phyloP scores from a whole-genome alignment of 768 basidiomycete genomes.

The Hygrophoropsis aurantiaca region DNA sequence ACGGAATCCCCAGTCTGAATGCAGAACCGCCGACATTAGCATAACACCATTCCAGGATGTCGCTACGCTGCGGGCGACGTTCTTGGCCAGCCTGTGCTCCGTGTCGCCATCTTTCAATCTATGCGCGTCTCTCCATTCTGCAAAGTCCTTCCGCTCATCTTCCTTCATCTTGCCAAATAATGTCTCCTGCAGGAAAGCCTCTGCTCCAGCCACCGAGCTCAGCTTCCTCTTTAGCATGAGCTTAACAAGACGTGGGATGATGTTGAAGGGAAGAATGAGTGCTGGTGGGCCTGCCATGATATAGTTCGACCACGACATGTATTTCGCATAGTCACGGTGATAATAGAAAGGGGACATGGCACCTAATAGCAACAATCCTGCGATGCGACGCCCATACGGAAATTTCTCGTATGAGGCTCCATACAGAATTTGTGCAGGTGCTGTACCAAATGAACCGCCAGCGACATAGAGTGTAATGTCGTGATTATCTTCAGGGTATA shows the following conservation, averaged over 20 bases:
- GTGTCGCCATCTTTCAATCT: conserved; percentile 44
- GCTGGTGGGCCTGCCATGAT: conserved; percentile 45
- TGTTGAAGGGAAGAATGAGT: conserved; percentile 40
- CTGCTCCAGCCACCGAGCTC: conserved; percentile 38
- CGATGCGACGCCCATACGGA: conserved; percentile 46
- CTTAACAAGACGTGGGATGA: conserved; percentile 33
- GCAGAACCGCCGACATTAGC: conserved; percentile 39
- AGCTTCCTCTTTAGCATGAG: conserved; percentile 34
- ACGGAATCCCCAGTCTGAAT: conserved; percentile 52
- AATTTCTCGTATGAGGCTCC: conserved; percentile 51
- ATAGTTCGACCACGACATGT: conserved; percentile 48
- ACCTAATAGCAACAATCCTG: conserved; percentile 46
- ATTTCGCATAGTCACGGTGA: conserved; percentile 44
- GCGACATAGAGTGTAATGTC: conserved; percentile 48
- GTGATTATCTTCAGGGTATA: conserved; percentile 39
- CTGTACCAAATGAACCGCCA: conserved; percentile 56
- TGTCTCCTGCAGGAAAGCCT: conserved; percentile 36
- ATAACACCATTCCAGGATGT: conserved; percentile 54
- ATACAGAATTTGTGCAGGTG: conserved; percentile 56
- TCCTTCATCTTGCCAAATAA: conserved; percentile 43
- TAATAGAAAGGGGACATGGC: conserved; percentile 47
- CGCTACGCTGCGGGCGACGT: conserved; percentile 46
- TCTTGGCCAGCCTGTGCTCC: conserved; percentile 40
- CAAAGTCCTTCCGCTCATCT: conserved; percentile 30
- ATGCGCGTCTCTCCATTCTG: conserved; percentile 40